phyloP scores from a whole-genome alignment of 768 basidiomycete genomes.

The Serpula lacrymans region DNA sequence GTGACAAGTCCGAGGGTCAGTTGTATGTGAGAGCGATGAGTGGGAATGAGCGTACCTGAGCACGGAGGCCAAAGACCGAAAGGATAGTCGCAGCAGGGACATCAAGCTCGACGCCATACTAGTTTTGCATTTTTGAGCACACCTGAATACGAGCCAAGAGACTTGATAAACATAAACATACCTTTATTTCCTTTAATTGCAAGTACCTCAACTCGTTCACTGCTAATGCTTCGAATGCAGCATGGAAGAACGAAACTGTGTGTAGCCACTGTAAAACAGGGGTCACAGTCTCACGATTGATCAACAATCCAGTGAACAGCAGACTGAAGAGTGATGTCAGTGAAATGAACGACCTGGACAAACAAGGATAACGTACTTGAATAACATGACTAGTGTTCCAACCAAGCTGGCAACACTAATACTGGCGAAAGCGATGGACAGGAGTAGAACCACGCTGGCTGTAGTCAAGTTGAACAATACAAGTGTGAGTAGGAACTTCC shows the following conservation, averaged over 20 bases:
- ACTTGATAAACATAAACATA: slow-evolving; percentile 30
- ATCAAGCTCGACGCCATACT: slow-evolving; percentile 97
- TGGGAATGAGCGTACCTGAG: slow-evolving; percentile 54
- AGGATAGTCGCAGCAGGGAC: slow-evolving; percentile 95
- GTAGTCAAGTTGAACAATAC: slow-evolving; percentile 97
- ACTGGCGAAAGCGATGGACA: slow-evolving; percentile 86
- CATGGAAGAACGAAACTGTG: slow-evolving; percentile 96
- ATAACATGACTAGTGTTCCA: slow-evolving; percentile 96
- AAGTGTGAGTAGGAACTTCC: slow-evolving; percentile 97
- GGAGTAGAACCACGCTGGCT: slow-evolving; percentile 84
- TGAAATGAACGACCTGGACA: slow-evolving; percentile 1
- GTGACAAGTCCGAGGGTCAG: slow-evolving; percentile 2
- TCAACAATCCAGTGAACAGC: slow-evolving; percentile 91
- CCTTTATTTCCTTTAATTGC: slow-evolving; percentile 88
- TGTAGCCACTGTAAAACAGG: slow-evolving; percentile 79
- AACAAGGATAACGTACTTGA: slow-evolving; percentile 69
- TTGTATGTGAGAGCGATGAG: background rate
- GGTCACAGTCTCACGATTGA: slow-evolving; percentile 86
- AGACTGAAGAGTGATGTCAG: slow-evolving; percentile 47
- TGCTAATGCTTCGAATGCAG: slow-evolving; percentile 95
- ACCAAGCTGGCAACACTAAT: slow-evolving; percentile 87
- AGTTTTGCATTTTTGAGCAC: slow-evolving; percentile 9
- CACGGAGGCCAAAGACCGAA: slow-evolving; percentile 88
- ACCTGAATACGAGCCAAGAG: background rate
- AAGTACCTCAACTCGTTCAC: slow-evolving; percentile 96